Percentiles rank a stretch among this genome's conserved stretches.
Conservation (phyloP, 179 eudicot genomes). For the Gypsophila paniculata region DNA sequence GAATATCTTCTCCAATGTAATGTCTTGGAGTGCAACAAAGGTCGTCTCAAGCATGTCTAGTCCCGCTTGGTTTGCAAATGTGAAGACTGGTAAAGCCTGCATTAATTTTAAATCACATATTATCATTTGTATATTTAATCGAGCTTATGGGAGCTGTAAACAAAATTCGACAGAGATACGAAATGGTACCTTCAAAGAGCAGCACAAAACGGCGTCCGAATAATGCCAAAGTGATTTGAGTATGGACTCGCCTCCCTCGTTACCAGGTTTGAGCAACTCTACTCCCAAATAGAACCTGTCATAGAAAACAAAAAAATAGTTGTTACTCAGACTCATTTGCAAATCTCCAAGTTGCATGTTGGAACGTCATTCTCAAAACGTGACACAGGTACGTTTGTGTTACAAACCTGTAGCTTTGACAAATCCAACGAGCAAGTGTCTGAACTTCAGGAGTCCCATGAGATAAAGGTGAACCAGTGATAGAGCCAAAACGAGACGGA, state of each 20-base stretch:
- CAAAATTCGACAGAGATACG: background rate
- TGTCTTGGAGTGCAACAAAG: conserved; percentile 67
- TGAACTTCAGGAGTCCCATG: conserved; percentile 83
- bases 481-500: conserved; percentile 57
- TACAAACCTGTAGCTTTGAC: conserved; percentile 79
- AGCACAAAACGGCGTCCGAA: conserved; percentile 84
- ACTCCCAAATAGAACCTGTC: conserved; percentile 61
- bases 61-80: conserved; percentile 77
- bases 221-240: conserved; percentile 75
- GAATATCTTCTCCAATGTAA: conserved; percentile 57
- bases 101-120: too few species aligned
- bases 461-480: conserved; percentile 51
- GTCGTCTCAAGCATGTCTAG: conserved; percentile 83
- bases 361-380: background rate
- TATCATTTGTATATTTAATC: too few species aligned
- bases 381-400: too few species aligned
- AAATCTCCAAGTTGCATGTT: background rate
- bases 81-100: conserved; percentile 69
- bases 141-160: too few species aligned
- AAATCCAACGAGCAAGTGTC: conserved; percentile 89
- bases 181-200: conserved; percentile 70
- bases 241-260: conserved; percentile 53
- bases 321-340: background rate
- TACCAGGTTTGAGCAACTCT: conserved; percentile 56
- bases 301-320: background rate